A percentile compares a stretch with the other conserved stretches of the same genome.
These are phyloP conservation scores for Podospora comata DNA, from an alignment of 495 filamentous ascomycete genomes.

Conservation along the genomic window DNA sequence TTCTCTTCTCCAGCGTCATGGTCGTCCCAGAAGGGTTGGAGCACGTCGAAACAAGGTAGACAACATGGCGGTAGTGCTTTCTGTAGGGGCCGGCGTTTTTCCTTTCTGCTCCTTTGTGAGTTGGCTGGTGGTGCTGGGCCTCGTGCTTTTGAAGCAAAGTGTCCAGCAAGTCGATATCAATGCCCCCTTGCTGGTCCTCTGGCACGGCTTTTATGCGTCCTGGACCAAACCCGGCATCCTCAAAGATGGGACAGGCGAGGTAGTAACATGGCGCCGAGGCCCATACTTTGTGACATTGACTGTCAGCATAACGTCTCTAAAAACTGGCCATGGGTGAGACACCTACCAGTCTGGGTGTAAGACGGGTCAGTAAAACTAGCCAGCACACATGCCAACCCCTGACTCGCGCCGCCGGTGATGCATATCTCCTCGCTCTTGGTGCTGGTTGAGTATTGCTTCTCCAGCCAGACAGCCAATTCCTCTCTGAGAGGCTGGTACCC, in stretches of 20 bases:
- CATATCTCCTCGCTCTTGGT: constrained; percentile 58
- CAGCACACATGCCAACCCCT: constrained; percentile 69
- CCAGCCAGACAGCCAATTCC: constrained; percentile 68
- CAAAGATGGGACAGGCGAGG: constrained; percentile 72
- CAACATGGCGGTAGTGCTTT: constrained; percentile 76
- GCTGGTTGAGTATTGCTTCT: constrained; percentile 33
- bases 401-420: constrained; percentile 76
- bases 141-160: constrained; percentile 41
- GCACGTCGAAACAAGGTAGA: constrained; percentile 81
- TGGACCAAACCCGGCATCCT: constrained; percentile 67
- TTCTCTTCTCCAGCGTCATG: constrained; percentile 60
- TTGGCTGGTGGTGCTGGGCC: constrained; percentile 17
- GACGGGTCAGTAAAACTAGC: constrained; percentile 72
- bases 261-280: constrained; percentile 77
- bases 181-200: constrained; percentile 66
- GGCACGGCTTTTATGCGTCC: constrained; percentile 60
- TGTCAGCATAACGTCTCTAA: neutral
- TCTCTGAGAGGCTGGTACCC: constrained; percentile 65
- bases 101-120: neutral
- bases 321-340: neutral
- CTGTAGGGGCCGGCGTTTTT: constrained; percentile 40
- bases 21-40: constrained; percentile 77
- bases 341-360: constrained; percentile 54
- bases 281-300: constrained; percentile 52
- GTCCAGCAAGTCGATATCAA: constrained; percentile 61